Base-by-base conservation (phyloP, 129 eudicot species). In the Flaveria brownii region DNA sequence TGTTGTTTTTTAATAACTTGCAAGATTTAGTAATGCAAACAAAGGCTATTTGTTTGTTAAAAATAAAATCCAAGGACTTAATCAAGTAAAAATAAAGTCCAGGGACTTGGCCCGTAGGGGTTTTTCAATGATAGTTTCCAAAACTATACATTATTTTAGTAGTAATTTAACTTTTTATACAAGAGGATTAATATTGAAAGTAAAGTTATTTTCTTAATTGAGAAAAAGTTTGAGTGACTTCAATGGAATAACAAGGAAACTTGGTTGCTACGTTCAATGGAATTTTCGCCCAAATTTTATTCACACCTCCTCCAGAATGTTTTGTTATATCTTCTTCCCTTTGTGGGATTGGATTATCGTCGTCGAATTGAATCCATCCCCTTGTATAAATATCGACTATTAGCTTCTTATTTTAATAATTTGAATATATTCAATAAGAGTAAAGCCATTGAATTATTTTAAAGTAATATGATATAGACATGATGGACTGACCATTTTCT, bases 271-370 rank as follows among this genome's bases (percentile, higher is more conserved):
- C 47, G 11, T 57, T 20, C 3, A 51, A 36, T 30, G 8, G n/a
- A 28, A 0, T 20, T 45, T 57, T 20, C 33, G 8, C 26, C 0
- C 30, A 57, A 57, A 7, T 9, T 20, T 68, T 26, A 26, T 65
- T 51, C 80, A 71, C 83, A 94, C 99, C 99, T 77, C 99, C 99
- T 66, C 99, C 99, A 3, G 96, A 89, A 60, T 87, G 99, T 77
- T 82, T 94, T 30, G 90, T 78, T 42, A 94, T 91, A 74, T 89
- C 97, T 76, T 94, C 99, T 82, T 91, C 99, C 30, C 93, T 88
- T 69, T 94, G 92, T 17, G 83, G 99, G 71, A 87, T 91, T 51
- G 93, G 96, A 61, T 91, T 91, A 62, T 94, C 97, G 56, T 91
- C 99, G 67, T 83, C 97, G 68, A 87, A 94, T 62, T 86, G 86